phyloP scores from a whole-genome alignment of 768 basidiomycete genomes.

The Leccinellum luteum region DNA sequence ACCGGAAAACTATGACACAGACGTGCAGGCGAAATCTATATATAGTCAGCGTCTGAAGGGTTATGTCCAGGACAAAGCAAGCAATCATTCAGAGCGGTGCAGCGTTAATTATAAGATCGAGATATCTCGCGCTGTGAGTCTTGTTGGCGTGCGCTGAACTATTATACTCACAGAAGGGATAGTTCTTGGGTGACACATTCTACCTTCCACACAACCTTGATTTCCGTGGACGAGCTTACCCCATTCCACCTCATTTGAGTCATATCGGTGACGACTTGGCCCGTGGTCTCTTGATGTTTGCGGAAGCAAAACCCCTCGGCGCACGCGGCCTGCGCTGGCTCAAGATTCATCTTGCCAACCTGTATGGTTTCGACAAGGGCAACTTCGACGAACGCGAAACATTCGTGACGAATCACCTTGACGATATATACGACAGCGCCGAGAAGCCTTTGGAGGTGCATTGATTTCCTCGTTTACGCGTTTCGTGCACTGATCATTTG shows the following conservation, averaged over 20 bases:
- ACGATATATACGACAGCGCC: constrained; percentile 81
- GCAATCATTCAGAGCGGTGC: constrained; percentile 89
- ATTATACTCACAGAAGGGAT: not conserved
- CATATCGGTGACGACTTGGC: constrained; percentile 95
- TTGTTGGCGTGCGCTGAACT: not conserved
- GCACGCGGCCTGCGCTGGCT: constrained; percentile 88
- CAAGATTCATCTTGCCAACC: constrained; percentile 90
- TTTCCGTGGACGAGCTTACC: constrained; percentile 96
- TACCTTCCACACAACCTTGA: constrained; percentile 97
- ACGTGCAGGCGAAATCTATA: constrained; percentile 55
- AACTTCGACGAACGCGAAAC: constrained; percentile 89
- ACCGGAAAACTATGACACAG: constrained; percentile 38
- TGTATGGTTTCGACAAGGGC: constrained; percentile 93
- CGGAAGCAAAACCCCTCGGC: constrained; percentile 74
- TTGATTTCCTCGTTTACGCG: constrained; percentile 6
- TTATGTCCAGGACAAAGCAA: constrained; percentile 60
- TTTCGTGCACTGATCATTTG: constrained; percentile 1
- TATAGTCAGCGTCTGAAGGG: constrained; percentile 56
- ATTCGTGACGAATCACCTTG: constrained; percentile 70
- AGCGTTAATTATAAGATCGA: constrained; percentile 96
- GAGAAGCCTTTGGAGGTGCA: constrained; percentile 72
- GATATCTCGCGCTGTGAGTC: constrained; percentile 83
- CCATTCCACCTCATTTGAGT: constrained; percentile 91
- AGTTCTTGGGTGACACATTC: constrained; percentile 87
- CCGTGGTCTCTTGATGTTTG: constrained; percentile 84